A percentile compares a stretch with the other conserved stretches of the same genome.
phyloP scores from a whole-genome alignment of 2,329 filamentous ascomycete genomes.

The Beauveria australis region DNA sequence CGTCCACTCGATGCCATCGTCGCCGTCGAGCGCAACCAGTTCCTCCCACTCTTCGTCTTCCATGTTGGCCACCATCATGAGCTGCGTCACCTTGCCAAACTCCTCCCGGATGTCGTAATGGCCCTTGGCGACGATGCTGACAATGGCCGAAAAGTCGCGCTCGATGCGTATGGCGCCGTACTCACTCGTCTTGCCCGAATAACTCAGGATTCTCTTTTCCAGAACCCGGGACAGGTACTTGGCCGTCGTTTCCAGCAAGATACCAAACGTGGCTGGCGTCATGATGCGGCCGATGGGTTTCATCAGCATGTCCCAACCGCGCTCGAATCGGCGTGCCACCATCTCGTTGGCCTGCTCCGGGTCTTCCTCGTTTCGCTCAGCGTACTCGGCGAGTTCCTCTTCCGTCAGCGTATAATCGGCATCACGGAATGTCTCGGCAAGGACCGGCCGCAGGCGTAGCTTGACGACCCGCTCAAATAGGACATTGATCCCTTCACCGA shows the following conservation, averaged over 20 bases:
- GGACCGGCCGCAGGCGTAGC: constrained; percentile 70
- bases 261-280: constrained; percentile 66
- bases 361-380: constrained; percentile 44
- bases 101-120: constrained; percentile 71
- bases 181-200: constrained; percentile 69
- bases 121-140: constrained; percentile 57
- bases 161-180: constrained; percentile 78
- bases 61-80: constrained; percentile 85
- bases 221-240: constrained; percentile 68
- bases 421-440: constrained; percentile 85
- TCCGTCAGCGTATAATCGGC: constrained; percentile 71
- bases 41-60: constrained; percentile 95
- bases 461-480: constrained; percentile 85
- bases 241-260: constrained; percentile 66
- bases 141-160: constrained; percentile 71
- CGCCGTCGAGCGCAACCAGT: constrained; percentile 41
- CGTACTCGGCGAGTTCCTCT: constrained; percentile 50
- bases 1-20: constrained; percentile 64
- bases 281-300: constrained; percentile 78
- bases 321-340: constrained; percentile 72
- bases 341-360: constrained; percentile 52
- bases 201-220: constrained; percentile 80
- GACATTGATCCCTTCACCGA: constrained; percentile 76
- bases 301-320: constrained; percentile 79
- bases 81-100: constrained; percentile 70